Percentiles rank a stretch among this genome's conserved stretches.
These are phyloP conservation scores for Aspergillus fumigatus DNA, from an alignment of 2,329 filamentous ascomycete species.

Conservation along the genomic window DNA sequence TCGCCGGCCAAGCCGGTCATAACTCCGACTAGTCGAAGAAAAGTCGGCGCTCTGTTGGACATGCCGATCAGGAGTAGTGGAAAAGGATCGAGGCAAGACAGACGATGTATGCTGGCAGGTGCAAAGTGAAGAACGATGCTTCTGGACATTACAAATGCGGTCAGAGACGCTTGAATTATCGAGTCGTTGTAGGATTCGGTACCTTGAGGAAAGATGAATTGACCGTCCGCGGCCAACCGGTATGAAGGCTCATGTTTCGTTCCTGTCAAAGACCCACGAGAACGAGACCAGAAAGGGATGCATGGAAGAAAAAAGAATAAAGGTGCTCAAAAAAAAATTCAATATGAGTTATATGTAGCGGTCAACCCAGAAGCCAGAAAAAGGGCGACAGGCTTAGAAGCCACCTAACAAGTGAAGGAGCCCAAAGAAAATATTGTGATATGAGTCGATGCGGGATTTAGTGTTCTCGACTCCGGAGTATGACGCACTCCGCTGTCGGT, in stretches of 20 bases:
- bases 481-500: conserved; percentile 5
- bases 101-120: conserved; percentile 1
- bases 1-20: conserved; percentile 33
- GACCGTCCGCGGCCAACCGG: conserved; percentile 28
- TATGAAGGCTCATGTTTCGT: conserved; percentile 34
- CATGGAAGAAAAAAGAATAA: conserved; percentile 8
- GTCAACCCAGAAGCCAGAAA: background rate
- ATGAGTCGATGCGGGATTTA: conserved; percentile 4
- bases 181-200: conserved; percentile 1
- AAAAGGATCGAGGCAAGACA: conserved; percentile 11
- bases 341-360: background rate
- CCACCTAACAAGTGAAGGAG: background rate
- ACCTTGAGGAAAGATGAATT: conserved; percentile 28
- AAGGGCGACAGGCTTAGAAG: background rate
- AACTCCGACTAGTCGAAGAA: conserved; percentile 23
- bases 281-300: conserved; percentile 9
- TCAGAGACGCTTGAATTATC: background rate
- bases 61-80: conserved; percentile 14
- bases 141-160: conserved; percentile 9
- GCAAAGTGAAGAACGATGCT: conserved; percentile 16
- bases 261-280: conserved; percentile 6
- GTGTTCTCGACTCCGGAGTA: background rate
- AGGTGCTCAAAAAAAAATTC: background rate
- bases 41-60: conserved; percentile 28
- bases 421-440: conserved; percentile 1